Percentiles rank a stretch among this genome's conserved stretches.
Conservation (phyloP, 257 asterid species). For the Scutellaria minor region DNA sequence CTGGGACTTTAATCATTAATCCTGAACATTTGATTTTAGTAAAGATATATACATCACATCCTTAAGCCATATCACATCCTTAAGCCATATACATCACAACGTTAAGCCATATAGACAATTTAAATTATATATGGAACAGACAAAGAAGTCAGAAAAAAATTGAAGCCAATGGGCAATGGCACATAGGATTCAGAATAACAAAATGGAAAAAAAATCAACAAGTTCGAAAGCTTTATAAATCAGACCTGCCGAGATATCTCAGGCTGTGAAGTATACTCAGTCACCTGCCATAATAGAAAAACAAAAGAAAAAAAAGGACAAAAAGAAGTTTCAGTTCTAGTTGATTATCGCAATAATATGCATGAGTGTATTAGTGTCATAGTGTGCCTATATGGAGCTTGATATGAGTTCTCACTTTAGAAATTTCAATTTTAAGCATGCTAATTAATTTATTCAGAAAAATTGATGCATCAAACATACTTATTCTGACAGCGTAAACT, state of each 20-base stretch:
- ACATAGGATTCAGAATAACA: slow-evolving; percentile 13
- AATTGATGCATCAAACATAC: slow-evolving; percentile 18
- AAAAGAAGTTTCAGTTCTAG: slow-evolving; percentile 23
- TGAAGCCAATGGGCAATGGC: slow-evolving; percentile 2
- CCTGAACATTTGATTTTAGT: not conserved
- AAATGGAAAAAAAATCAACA: slow-evolving; percentile 20
- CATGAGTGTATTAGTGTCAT: not conserved
- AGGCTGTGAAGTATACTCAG: slow-evolving; percentile 69
- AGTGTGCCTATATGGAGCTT: slow-evolving; percentile 21
- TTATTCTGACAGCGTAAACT: not conserved
- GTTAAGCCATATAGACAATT: not conserved
- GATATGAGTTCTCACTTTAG: not conserved
- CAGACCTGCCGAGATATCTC: slow-evolving; percentile 90
- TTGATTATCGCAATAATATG: slow-evolving; percentile 2
- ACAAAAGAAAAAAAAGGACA: slow-evolving; percentile 9
- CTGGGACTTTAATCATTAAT: slow-evolving; percentile 21
- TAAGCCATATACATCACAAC: not conserved
- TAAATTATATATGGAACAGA: not conserved
- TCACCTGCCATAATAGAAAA: slow-evolving; percentile 54
- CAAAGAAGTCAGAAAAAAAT: slow-evolving; percentile 2
- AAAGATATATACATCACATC: not conserved
- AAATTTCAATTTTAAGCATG: slow-evolving; percentile 17
- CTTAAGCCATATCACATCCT: not conserved
- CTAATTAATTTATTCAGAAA: slow-evolving; percentile 18
- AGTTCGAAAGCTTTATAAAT: slow-evolving; percentile 25